Evolutionary conservation across 345 rosid genomes (phyloP), one percentile per base, ranked within the genome.

Genomic region (Nephelium lappaceum): DNA sequence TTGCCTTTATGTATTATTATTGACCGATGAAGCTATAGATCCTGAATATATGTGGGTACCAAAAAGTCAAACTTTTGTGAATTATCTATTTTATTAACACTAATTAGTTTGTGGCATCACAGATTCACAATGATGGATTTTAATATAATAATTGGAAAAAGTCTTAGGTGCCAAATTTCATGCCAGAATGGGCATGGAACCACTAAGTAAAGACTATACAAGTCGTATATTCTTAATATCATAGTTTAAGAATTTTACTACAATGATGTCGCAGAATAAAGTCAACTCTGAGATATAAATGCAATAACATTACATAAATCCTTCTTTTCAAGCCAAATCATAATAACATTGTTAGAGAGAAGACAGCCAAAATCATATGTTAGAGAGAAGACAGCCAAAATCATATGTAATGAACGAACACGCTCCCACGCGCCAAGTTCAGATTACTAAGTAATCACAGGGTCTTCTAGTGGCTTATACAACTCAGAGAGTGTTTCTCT

Each of bases 381-480:
- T n/a, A n/a, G n/a, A n/a, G n/a, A n/a, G n/a, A n/a, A 19, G 31
- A 8, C 5, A 49, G 49, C 71, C 31, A n/a, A 25, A 60, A 47
- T 43, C n/a, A 15, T 11, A 53, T 23, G 11, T 11, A n/a, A 14
- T 25, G 16, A 11, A 25, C 2, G 18, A 11, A 41, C 21, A 68
- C 71, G n/a, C 18, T 23, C 53, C 53, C 25, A 71, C 24, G 0
- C 64, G 16, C 14, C 3, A 62, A 8, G 11, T 43, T 62, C 49
- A 43, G 19, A 62, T 43, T 53, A 14, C 71, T 64, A 64, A 67
- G 71, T 89, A 80, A 96, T 91, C 61, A 91, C 80, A 69, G 91
- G 91, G 77, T 96, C 99, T 79, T 89, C 86, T 61, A 94, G 79
- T 47, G 97, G 97, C 84, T 84, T 89, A 83, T 87, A 94, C 69